Evolutionary conservation across 1,139 yeast species (phyloP), one percentile per base, ranked within the genome.

Genomic region (Candida sp.): DNA sequence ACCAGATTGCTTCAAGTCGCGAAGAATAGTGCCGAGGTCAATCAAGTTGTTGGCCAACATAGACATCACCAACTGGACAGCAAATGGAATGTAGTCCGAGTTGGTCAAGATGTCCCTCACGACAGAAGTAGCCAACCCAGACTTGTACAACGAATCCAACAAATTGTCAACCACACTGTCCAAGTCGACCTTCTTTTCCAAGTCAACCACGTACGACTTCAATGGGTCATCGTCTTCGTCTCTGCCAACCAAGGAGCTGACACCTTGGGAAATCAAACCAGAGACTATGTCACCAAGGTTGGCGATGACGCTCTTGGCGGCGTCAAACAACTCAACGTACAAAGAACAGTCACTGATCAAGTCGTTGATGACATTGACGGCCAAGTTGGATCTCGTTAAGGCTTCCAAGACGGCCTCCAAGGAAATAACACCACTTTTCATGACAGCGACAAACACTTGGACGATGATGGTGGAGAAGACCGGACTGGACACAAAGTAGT

Each of bases 91-190:
- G 60, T 74, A 77, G 41, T 59, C 53, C 23, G 72, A 48, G 60
- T 76, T 80, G 34, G 79, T 75, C 53, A 76, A 64, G 43, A 76
- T 67, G 38, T 78, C 64, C 59, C 67, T 66, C 47, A 77, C 77
- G 23, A 77, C 79, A 35, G 73, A 69, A 42, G 72, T 58, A 17
- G 78, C 80, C 58, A 77, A 73, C 17, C 81, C 81, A 12, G 80
- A 75, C 44, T 65, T 53, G 41, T 68, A 75, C 58, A 76, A 70
- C 7, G 79, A 74, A 58, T 75, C 72, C 59, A 76, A 72, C 50
- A 75, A 65, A 51, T 73, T 73, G 42, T 70, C 69, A 12, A 73
- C 69, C 45, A 75, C 65, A 28, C 62, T 61, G 54, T 71, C 62
- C 33, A 64, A 56, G 51, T 67, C 77, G 9, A 45, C 30, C 56